These are phyloP conservation scores for Blastocystis hominis DNA, from an alignment of 352 stramenopile genomes.

Conservation along the genomic window DNA sequence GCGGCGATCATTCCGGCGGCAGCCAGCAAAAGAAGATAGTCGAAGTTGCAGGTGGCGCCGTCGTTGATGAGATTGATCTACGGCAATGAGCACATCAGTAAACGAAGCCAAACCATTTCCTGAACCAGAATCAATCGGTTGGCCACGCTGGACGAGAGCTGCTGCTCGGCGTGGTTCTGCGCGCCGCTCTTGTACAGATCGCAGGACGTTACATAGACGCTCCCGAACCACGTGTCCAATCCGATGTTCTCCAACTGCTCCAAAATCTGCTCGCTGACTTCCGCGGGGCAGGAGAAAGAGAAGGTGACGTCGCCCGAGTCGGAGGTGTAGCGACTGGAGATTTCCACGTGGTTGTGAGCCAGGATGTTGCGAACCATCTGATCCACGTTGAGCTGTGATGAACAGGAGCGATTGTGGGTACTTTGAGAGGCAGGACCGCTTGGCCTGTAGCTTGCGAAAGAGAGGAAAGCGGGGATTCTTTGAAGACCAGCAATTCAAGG, in stretches of 20 bases:
- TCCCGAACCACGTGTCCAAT: background rate
- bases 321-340: background rate
- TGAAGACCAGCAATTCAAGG: background rate
- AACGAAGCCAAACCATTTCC: background rate
- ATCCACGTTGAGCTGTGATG: background rate
- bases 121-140: background rate
- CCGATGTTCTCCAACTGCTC: background rate
- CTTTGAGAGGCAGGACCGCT: background rate
- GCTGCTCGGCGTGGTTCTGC: background rate
- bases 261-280: background rate
- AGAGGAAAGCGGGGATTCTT: background rate
- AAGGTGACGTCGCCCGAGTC: background rate
- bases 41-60: slow-evolving; percentile 64
- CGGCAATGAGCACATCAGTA: background rate
- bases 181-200: slow-evolving; percentile 1
- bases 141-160: background rate
- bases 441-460: background rate
- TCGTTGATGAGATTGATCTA: slow-evolving; percentile 57
- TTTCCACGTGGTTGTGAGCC: background rate
- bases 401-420: background rate
- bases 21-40: slow-evolving; percentile 67
- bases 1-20: slow-evolving; percentile 67
- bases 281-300: background rate
- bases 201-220: background rate
- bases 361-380: background rate